These are phyloP conservation scores for Monosporascus sp. DNA, from an alignment of 2,329 filamentous ascomycete genomes.

Conservation along the genomic window DNA sequence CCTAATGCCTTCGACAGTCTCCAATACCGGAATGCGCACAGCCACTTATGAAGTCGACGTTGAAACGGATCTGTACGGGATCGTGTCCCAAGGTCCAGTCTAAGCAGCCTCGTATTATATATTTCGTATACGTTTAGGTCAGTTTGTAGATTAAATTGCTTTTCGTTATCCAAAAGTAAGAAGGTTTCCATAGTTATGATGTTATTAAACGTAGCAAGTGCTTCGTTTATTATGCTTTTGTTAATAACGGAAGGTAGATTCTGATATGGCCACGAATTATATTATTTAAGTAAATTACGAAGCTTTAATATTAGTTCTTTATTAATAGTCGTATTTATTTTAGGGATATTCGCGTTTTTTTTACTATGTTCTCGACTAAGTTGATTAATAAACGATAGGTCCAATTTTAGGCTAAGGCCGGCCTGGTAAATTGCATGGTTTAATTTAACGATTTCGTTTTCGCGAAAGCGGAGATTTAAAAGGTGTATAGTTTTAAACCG, in stretches of 20 bases:
- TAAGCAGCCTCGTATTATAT: conserved; percentile 29
- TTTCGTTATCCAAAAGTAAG: conserved; percentile 15
- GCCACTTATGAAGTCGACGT: conserved; percentile 10
- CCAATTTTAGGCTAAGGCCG: conserved; percentile 21
- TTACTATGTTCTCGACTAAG: conserved; percentile 20
- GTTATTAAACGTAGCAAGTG: conserved; percentile 10
- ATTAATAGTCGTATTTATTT: conserved; percentile 1
- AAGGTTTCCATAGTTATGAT: conserved; percentile 18
- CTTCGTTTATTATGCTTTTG: conserved; percentile 10
- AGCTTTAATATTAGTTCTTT: conserved; percentile 6
- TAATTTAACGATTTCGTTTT: conserved; percentile 3
- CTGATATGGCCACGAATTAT: conserved; percentile 7
- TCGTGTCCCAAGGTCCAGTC: conserved; percentile 24
- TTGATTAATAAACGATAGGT: conserved; percentile 15
- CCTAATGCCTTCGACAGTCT: conserved; percentile 3
- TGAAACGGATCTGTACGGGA: conserved; percentile 12
- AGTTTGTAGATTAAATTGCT: conserved; percentile 10
- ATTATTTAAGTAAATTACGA: conserved; percentile 13
- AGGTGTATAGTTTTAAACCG: conserved; percentile 27
- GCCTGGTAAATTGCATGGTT: conserved; percentile 29
- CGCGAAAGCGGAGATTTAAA: conserved; percentile 16
- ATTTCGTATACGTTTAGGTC: conserved; percentile 24
- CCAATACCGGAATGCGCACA: conserved; percentile 12
- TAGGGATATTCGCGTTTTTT: conserved; percentile 11
- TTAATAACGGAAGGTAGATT: not conserved